phyloP scores from a whole-genome alignment of 2,329 filamentous ascomycete genomes.

The Fusarium sp. region DNA sequence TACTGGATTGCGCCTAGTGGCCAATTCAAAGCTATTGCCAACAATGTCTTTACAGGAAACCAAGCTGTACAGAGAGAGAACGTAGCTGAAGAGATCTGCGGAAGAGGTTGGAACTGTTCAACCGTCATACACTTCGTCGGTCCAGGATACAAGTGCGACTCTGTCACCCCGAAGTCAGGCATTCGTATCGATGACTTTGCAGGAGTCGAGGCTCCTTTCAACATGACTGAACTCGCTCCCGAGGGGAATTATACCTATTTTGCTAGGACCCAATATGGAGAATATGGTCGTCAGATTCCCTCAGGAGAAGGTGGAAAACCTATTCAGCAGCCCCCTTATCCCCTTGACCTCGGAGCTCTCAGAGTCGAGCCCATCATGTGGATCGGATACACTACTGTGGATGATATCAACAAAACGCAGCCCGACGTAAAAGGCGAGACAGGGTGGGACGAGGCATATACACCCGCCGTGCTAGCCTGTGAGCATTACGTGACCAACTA shows the following conservation, averaged over 20 bases:
- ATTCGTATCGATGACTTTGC: slow-evolving; percentile 14
- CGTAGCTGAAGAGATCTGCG: slow-evolving; percentile 19
- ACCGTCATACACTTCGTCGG: slow-evolving; percentile 33
- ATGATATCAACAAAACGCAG: slow-evolving; percentile 8
- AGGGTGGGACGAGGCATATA: slow-evolving; percentile 32
- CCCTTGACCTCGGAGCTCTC: slow-evolving; percentile 26
- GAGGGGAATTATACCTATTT: slow-evolving; percentile 27
- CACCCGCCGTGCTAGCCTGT: slow-evolving; percentile 26
- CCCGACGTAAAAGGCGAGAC: not conserved
- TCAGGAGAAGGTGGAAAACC: not conserved
- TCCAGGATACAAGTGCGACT: slow-evolving; percentile 35
- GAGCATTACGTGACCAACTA: slow-evolving; percentile 39
- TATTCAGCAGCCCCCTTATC: not conserved
- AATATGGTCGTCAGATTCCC: slow-evolving; percentile 10
- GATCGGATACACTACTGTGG: slow-evolving; percentile 29
- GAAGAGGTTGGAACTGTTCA: slow-evolving; percentile 34
- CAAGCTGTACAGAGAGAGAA: slow-evolving; percentile 18
- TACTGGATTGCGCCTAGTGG: slow-evolving; percentile 21
- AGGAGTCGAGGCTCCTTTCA: slow-evolving; percentile 16
- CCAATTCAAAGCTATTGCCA: slow-evolving; percentile 16
- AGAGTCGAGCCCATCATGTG: slow-evolving; percentile 32
- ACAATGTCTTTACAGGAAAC: slow-evolving; percentile 25
- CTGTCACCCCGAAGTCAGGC: slow-evolving; percentile 13
- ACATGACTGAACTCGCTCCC: slow-evolving; percentile 22
- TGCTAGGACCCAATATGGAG: slow-evolving; percentile 17